Conservation (phyloP, 495 filamentous ascomycete species). For the Apodospora peruviana region DNA sequence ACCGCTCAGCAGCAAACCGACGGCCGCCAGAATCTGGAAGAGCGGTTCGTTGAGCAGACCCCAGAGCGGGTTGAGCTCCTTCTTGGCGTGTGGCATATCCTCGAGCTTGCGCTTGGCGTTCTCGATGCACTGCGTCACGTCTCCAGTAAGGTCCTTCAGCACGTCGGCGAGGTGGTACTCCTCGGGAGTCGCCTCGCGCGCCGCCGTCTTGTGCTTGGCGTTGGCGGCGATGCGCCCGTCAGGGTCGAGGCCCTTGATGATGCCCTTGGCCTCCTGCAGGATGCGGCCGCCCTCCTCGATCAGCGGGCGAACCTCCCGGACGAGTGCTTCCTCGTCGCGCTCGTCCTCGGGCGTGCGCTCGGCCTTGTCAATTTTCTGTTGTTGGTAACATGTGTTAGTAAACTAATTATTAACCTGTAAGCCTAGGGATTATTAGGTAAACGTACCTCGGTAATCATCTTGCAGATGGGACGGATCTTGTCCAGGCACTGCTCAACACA, state of each 20-base stretch:
- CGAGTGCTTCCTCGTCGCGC: slow-evolving; percentile 84
- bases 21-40: slow-evolving; percentile 89
- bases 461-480: slow-evolving; percentile 76
- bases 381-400: slow-evolving; percentile 3
- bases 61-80: slow-evolving; percentile 87
- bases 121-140: slow-evolving; percentile 71
- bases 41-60: slow-evolving; percentile 75
- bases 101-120: slow-evolving; percentile 78
- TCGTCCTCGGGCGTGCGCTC: slow-evolving; percentile 84
- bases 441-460: slow-evolving; percentile 80
- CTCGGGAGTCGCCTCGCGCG: slow-evolving; percentile 79
- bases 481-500: slow-evolving; percentile 78
- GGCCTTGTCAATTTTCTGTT: slow-evolving; percentile 69
- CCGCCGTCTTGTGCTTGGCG: slow-evolving; percentile 74
- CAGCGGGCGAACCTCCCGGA: slow-evolving; percentile 76
- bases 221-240: slow-evolving; percentile 81
- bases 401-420: too few relatives aligned
- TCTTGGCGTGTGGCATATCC: slow-evolving; percentile 91
- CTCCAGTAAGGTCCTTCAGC: slow-evolving; percentile 67
- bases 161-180: slow-evolving; percentile 80
- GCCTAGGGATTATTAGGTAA: too few relatives aligned
- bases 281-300: slow-evolving; percentile 80
- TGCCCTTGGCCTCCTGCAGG: slow-evolving; percentile 81
- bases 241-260: slow-evolving; percentile 85
- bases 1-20: slow-evolving; percentile 76